phyloP scores from a whole-genome alignment of 2,329 filamentous ascomycete genomes.

The Simplicillium sp. region DNA sequence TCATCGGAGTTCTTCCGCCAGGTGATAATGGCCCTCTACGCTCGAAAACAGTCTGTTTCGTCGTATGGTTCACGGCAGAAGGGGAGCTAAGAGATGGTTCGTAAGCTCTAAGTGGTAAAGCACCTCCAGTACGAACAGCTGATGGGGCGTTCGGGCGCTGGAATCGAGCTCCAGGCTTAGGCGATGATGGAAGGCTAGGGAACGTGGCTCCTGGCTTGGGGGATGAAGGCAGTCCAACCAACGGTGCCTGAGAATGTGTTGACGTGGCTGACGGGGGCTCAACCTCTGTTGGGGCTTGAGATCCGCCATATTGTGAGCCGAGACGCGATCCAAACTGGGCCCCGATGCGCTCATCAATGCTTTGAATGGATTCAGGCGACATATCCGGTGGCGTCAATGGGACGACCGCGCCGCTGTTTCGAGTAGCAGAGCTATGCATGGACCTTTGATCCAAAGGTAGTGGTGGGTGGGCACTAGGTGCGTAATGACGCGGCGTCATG shows the following conservation, averaged over 20 bases:
- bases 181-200: constrained; percentile 35
- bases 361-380: constrained; percentile 31
- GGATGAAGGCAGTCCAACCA: constrained; percentile 41
- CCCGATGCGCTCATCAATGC: constrained; percentile 48
- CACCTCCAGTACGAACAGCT: constrained; percentile 46
- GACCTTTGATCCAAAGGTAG: constrained; percentile 37
- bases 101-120: constrained; percentile 52
- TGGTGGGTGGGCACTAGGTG: constrained; percentile 46
- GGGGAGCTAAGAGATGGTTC: constrained; percentile 47
- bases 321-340: constrained; percentile 21
- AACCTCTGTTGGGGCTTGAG: constrained; percentile 27
- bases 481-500: constrained; percentile 49
- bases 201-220: constrained; percentile 21
- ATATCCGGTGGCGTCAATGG: constrained; percentile 20
- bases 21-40: constrained; percentile 45
- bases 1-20: constrained; percentile 51
- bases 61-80: constrained; percentile 32
- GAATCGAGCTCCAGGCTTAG: constrained; percentile 41
- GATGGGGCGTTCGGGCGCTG: constrained; percentile 38
- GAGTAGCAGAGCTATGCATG: constrained; percentile 18
- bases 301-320: constrained; percentile 25
- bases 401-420: constrained; percentile 12
- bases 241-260: constrained; percentile 37
- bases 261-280: constrained; percentile 44
- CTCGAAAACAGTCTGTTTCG: constrained; percentile 58